Evolutionary conservation across 2,329 filamentous ascomycete genomes (phyloP), one percentile per base, ranked within the genome.

Genomic region (Verruconis gallopava): DNA sequence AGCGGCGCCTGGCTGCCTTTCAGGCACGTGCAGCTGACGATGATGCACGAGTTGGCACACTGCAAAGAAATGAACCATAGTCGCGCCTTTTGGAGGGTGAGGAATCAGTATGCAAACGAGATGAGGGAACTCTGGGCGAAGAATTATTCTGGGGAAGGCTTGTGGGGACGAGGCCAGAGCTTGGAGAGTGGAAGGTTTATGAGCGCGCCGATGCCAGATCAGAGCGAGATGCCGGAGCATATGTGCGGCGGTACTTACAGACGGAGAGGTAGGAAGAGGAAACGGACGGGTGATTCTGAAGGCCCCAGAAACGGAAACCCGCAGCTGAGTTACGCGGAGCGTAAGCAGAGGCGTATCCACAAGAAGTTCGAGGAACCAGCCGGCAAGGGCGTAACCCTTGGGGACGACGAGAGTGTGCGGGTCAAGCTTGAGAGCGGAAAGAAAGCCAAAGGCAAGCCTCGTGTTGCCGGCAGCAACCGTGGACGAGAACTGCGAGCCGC

Each of bases 61-160:
- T 88, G 82, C 68, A 81, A 84, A 58, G 80, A 93, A 56, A 93
- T 93, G 86, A 93, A 93, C 57, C 85, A 93, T 56, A 81, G 77
- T 2, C 71, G 74, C 43, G 76, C 74, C 2, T 93, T 93, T 53
- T 93, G 85, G 85, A 72, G 73, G 6, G 79, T 88, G 14, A 68
- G 85, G 37, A 82, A 91, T 57, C 62, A 67, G 33, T 91, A 82
- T 54, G 79, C 82, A 1, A 69, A 68, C 5, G 72, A 85, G 43
- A 77, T 93, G 73, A 73, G 77, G 47, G 67, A 50, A 1, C 63
- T 93, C 1, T 91, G 84, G 82, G 58, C 58, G 1, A 73, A 70
- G 43, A 68, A 68, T 1, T 93, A 91, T 54, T 80, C 74, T 0
- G 85, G 85, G 2, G 85, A 93, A 47, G 86, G 85, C 0, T 61